A percentile compares a stretch with the other conserved stretches of the same genome.
Conservation (phyloP, 208 protist species). For the Blechomonas ayalai region DNA sequence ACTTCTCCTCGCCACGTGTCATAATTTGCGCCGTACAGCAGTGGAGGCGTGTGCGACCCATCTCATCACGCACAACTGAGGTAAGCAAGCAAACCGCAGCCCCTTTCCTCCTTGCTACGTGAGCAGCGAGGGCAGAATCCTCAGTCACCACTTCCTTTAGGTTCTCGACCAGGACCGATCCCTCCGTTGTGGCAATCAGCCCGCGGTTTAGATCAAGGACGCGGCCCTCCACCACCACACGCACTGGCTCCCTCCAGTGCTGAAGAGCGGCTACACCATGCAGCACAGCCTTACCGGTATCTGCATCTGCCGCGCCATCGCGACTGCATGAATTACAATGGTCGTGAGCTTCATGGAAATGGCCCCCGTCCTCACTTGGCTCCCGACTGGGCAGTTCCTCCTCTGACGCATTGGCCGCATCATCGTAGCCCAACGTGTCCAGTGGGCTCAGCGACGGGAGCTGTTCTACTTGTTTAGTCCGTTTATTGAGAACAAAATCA, state of each 20-base stretch:
- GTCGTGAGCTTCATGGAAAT: conserved; percentile 1
- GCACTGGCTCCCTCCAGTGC: conserved; percentile 31
- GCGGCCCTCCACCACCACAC: conserved; percentile 58
- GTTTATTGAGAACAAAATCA: conserved; percentile 67
- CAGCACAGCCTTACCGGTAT: conserved; percentile 14
- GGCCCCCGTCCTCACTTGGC: neutral
- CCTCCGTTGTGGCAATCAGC: conserved; percentile 69
- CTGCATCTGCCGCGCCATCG: conserved; percentile 8
- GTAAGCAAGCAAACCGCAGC: conserved; percentile 20
- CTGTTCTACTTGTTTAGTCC: conserved; percentile 71
- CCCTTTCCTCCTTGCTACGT: conserved; percentile 4
- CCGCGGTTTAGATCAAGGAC: conserved; percentile 28
- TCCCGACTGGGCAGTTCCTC: no score
- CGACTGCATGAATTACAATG: conserved; percentile 3
- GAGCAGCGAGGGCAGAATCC: conserved; percentile 8
- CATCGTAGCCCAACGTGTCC: conserved; percentile 40
- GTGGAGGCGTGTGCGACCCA: conserved; percentile 35
- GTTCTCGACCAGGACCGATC: conserved; percentile 36
- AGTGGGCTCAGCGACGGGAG: conserved; percentile 45
- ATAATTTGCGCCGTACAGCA: conserved; percentile 32
- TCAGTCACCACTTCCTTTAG: conserved; percentile 18
- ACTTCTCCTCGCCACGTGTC: conserved; percentile 38
- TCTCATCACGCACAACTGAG: conserved; percentile 23
- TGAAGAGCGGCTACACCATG: conserved; percentile 38
- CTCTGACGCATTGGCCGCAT: conserved; percentile 9